phyloP scores from a whole-genome alignment of 1,139 yeast species.

The Cylindricascospora bacillispora region DNA sequence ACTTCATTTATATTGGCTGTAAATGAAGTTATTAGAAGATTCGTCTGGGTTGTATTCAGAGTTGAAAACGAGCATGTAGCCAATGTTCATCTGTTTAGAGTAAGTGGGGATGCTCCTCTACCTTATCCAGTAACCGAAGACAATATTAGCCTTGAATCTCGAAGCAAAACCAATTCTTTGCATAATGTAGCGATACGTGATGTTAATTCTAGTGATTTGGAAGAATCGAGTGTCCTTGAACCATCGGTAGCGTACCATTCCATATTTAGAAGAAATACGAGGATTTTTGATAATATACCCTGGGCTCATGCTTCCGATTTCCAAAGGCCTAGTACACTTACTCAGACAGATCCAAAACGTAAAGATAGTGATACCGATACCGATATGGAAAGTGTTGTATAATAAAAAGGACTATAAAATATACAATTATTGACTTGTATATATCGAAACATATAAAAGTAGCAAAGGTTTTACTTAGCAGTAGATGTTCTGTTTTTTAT shows the following conservation, averaged over 20 bases:
- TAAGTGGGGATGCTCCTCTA: conserved; percentile 73
- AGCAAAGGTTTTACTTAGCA: too few species aligned
- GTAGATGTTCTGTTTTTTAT: too few species aligned
- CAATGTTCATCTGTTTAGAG: conserved; percentile 71
- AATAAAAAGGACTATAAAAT: too few species aligned
- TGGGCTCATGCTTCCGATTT: conserved; percentile 84
- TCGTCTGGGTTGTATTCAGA: conserved; percentile 81
- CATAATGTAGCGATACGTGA: neutral
- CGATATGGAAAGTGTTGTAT: conserved; percentile 23
- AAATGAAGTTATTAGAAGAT: conserved; percentile 70
- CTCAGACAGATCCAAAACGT: conserved; percentile 6
- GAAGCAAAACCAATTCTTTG: neutral
- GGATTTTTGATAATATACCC: conserved; percentile 38
- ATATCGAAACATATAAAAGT: too few species aligned
- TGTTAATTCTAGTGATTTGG: conserved; percentile 1
- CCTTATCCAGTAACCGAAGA: conserved; percentile 45
- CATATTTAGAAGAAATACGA: conserved; percentile 22
- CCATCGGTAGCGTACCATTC: conserved; percentile 16
- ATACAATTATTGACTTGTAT: too few species aligned
- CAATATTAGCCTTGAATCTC: conserved; percentile 4
- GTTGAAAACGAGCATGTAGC: conserved; percentile 95
- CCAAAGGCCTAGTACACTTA: conserved; percentile 40
- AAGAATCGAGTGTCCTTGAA: conserved; percentile 5
- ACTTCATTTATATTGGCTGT: conserved; percentile 75
- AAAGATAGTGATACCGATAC: conserved; percentile 28